These are phyloP conservation scores for Globisporangium acanthophoron DNA, from an alignment of 352 stramenopile genomes.

Conservation along the genomic window DNA sequence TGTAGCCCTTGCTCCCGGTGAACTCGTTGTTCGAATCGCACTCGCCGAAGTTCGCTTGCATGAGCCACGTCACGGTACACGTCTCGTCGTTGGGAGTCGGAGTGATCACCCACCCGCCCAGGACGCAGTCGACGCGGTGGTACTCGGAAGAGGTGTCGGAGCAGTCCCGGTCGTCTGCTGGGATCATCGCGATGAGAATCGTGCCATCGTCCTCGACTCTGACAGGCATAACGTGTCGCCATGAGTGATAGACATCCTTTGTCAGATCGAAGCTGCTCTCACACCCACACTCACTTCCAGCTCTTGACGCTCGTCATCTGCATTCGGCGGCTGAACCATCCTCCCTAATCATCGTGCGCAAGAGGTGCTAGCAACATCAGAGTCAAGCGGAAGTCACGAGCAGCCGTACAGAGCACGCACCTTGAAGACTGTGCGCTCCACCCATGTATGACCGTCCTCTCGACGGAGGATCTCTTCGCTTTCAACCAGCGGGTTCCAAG, in stretches of 20 bases:
- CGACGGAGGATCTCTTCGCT: conserved; percentile 37
- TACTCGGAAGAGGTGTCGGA: conserved; percentile 6
- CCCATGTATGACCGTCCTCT: conserved; percentile 49
- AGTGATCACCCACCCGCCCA: conserved; percentile 62
- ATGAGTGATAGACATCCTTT: neutral
- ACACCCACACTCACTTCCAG: conserved; percentile 39
- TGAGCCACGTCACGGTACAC: conserved; percentile 72
- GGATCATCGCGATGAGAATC: conserved; percentile 65
- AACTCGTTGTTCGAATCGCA: conserved; percentile 52
- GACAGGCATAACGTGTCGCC: conserved; percentile 4
- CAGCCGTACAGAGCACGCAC: conserved; percentile 4
- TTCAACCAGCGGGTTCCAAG: conserved; percentile 41
- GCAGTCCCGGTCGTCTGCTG: conserved; percentile 38
- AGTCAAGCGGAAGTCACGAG: neutral
- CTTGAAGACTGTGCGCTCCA: conserved; percentile 52
- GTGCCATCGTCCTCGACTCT: conserved; percentile 64
- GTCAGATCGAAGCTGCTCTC: neutral
- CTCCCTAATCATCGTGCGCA: conserved; percentile 2
- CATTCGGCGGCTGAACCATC: conserved; percentile 28
- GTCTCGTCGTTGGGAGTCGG: conserved; percentile 53
- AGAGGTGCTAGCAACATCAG: neutral
- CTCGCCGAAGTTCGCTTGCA: conserved; percentile 69
- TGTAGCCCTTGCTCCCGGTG: conserved; percentile 32
- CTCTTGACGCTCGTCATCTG: conserved; percentile 63
- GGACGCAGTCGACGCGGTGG: conserved; percentile 51